Conservation (phyloP, 306 rosid species). For the Castanopsis chinensis region DNA sequence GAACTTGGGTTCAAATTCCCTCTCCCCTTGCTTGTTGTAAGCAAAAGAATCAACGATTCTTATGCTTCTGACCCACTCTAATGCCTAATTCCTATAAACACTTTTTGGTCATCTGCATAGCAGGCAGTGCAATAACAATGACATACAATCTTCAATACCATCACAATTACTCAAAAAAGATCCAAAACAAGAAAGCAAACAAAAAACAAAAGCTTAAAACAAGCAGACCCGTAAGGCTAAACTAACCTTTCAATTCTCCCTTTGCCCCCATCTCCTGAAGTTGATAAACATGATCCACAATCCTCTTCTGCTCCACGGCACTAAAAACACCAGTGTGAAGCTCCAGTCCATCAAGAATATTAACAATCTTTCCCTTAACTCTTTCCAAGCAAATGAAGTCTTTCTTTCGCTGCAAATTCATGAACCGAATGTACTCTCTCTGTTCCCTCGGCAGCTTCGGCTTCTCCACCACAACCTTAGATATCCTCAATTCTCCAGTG, state of each 20-base stretch:
- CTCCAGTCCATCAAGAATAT: constrained; percentile 87
- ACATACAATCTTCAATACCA: neutral
- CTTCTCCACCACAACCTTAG: constrained; percentile 47
- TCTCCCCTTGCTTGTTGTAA: too few relatives aligned
- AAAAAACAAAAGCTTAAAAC: neutral
- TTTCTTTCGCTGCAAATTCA: constrained; percentile 53
- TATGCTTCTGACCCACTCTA: neutral
- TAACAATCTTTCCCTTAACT: constrained; percentile 59
- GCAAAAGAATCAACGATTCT: too few relatives aligned
- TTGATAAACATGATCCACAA: constrained; percentile 49
- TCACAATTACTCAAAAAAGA: neutral
- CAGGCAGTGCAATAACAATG: neutral
- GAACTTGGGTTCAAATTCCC: too few relatives aligned
- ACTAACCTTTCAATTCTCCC: constrained; percentile 82
- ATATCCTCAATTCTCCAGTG: constrained; percentile 30
- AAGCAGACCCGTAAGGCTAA: neutral
- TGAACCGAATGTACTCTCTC: constrained; percentile 73
- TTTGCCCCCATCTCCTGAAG: constrained; percentile 70
- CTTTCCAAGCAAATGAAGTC: constrained; percentile 77
- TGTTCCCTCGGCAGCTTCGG: constrained; percentile 71
- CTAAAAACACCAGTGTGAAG: constrained; percentile 81
- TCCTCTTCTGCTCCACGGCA: constrained; percentile 87
- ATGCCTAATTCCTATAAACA: neutral
- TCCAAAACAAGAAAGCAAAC: neutral
- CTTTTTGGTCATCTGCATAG: neutral